A percentile compares a stretch with the other conserved stretches of the same genome.
Evolutionary conservation across 2,329 filamentous ascomycete species (phyloP).

Genomic region (Nemania abortiva): DNA sequence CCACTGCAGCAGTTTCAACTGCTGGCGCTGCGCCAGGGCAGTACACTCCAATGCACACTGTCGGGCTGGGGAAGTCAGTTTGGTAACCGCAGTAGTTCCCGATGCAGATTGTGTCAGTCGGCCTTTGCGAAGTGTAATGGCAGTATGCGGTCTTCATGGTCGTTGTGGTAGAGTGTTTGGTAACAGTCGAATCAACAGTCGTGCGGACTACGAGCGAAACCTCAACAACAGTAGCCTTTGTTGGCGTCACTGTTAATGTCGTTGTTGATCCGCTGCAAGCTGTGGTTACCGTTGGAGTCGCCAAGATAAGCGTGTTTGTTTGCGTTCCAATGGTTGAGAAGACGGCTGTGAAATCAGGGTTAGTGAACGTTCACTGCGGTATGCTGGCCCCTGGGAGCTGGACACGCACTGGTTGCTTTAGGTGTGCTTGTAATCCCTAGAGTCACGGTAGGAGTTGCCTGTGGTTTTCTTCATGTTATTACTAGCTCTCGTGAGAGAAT

Average conservation of each 20-base stretch:
- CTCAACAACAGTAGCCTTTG: constrained; percentile 49
- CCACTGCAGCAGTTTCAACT: constrained; percentile 22
- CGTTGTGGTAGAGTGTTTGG: constrained; percentile 51
- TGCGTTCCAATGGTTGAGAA: constrained; percentile 45
- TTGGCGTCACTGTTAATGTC: constrained; percentile 53
- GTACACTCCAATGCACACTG: constrained; percentile 22
- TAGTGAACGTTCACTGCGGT: constrained; percentile 30
- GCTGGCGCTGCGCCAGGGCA: constrained; percentile 8
- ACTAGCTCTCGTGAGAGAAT: constrained; percentile 4
- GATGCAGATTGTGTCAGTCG: constrained; percentile 30
- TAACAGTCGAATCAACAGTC: constrained; percentile 51
- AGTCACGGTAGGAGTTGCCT: constrained; percentile 56
- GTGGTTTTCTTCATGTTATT: background rate
- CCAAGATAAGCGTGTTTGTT: constrained; percentile 53
- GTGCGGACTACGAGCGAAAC: constrained; percentile 52
- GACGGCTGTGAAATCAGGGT: constrained; percentile 36
- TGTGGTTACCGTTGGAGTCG: constrained; percentile 52
- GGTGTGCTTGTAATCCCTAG: constrained; percentile 55
- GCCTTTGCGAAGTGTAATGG: constrained; percentile 51
- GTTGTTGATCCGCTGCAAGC: constrained; percentile 51
- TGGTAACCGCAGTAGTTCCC: constrained; percentile 36
- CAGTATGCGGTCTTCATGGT: constrained; percentile 51
- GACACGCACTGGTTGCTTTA: constrained; percentile 51
- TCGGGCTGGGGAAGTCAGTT: constrained; percentile 28
- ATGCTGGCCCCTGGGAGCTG: background rate